Percentiles rank a stretch among this genome's conserved stretches.
These are phyloP conservation scores for Coleophoma cylindrospora DNA, from an alignment of 2,329 filamentous ascomycete species.

Conservation along the genomic window DNA sequence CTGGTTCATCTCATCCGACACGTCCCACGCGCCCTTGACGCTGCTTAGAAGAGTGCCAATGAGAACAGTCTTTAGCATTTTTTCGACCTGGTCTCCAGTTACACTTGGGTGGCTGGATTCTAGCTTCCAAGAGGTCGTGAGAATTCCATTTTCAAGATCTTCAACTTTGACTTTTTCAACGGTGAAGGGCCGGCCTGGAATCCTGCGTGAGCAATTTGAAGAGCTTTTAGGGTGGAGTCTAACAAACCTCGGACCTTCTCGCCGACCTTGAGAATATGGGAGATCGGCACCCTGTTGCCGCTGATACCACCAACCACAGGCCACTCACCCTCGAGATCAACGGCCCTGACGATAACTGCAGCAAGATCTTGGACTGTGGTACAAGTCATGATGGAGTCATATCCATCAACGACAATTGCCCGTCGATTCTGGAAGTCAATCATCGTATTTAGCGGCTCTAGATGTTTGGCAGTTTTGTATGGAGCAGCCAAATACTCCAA, in stretches of 20 bases:
- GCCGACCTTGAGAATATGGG: slow-evolving; percentile 28
- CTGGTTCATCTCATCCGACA: slow-evolving; percentile 37
- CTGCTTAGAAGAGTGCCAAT: slow-evolving; percentile 37
- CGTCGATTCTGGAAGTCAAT: slow-evolving; percentile 31
- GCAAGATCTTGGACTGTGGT: slow-evolving; percentile 36
- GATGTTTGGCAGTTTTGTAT: slow-evolving; percentile 28
- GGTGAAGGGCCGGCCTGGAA: slow-evolving; percentile 28
- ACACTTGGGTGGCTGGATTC: slow-evolving; percentile 27
- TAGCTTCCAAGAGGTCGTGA: slow-evolving; percentile 36
- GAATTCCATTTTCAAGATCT: slow-evolving; percentile 39
- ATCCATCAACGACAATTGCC: slow-evolving; percentile 24
- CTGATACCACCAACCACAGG: slow-evolving; percentile 20
- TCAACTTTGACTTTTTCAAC: slow-evolving; percentile 39
- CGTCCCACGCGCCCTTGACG: slow-evolving; percentile 35
- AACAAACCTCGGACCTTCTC: slow-evolving; percentile 31
- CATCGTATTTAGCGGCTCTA: slow-evolving; percentile 25
- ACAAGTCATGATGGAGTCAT: slow-evolving; percentile 11
- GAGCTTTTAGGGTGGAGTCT: not conserved
- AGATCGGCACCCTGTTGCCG: slow-evolving; percentile 11
- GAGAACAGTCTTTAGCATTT: slow-evolving; percentile 31
- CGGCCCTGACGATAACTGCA: slow-evolving; percentile 19
- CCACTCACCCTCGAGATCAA: slow-evolving; percentile 21
- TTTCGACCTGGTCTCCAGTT: slow-evolving; percentile 25
- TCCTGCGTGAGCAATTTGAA: slow-evolving; percentile 8
- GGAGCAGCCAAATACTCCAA: slow-evolving; percentile 41